phyloP scores from a whole-genome alignment of 306 rosid species.

The Pterocarpus macrocarpus region DNA sequence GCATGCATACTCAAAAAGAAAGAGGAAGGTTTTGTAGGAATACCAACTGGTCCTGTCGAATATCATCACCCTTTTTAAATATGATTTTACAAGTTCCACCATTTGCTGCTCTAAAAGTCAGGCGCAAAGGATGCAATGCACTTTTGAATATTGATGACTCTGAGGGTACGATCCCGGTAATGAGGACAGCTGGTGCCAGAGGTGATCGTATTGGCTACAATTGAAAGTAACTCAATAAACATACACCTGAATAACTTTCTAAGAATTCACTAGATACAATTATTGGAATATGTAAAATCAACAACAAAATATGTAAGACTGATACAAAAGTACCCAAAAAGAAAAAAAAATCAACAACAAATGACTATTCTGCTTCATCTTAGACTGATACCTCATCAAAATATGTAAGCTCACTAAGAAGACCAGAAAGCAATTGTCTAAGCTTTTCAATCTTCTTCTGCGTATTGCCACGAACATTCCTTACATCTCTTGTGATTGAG shows the following conservation, averaged over 20 bases:
- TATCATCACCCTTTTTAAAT: conserved; percentile 94
- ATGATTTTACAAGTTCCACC: conserved; percentile 84
- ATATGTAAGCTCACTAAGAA: conserved; percentile 92
- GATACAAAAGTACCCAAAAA: background rate
- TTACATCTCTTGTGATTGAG: conserved; percentile 87
- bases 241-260: conserved; percentile 31
- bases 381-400: conserved; percentile 86
- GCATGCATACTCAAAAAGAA: conserved; percentile 30
- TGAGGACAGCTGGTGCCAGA: conserved; percentile 83
- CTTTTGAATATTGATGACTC: conserved; percentile 97
- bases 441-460: conserved; percentile 98
- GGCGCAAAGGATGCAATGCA: conserved; percentile 95
- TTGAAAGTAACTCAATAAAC: conserved; percentile 43
- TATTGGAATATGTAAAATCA: too few species aligned
- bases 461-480: conserved; percentile 93
- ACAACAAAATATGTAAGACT: too few species aligned
- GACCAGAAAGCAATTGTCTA: conserved; percentile 94
- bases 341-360: conserved; percentile 20
- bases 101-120: conserved; percentile 83
- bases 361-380: conserved; percentile 15
- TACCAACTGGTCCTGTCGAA: conserved; percentile 99
- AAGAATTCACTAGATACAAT: conserved; percentile 34
- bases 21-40: conserved; percentile 47
- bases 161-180: conserved; percentile 85
- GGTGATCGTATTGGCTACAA: conserved; percentile 93